Base-by-base conservation (phyloP, 441 rosid genomes). In the Macaranga tanarius region DNA sequence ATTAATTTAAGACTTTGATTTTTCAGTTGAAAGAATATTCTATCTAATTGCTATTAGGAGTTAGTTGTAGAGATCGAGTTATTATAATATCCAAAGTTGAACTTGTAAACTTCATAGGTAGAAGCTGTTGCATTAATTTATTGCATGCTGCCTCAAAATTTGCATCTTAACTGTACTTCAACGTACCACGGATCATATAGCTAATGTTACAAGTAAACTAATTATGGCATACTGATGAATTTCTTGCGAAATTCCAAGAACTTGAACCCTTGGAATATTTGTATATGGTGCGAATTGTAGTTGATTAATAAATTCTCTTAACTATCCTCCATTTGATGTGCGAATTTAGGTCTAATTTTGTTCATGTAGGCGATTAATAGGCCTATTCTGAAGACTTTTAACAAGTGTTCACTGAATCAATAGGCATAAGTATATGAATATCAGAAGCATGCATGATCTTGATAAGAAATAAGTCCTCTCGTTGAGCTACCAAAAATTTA, bases 181-280 rank as follows among this genome's bases (percentile, higher is more conserved):
- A 75, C 65, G 81, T 83, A 81, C 83, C 67, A 70, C 71, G 75
- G 81, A 71, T 62, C 71, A 22, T 56, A 48, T 47, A 12, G 61
- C 60, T 72, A 55, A 57, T 34, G 13, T 20, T 4, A 25, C 59
- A 65, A 25, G 67, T 19, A 55, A 70, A 22, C 56, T 17, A 31
- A 31, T 31, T 7, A 47, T 48, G 38, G 25, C 70, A 15, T 0
- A 8, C 1, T 28, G 28, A 10, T 65, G 68, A 63, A 61, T 42
- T 64, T 68, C 52, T 54, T 75, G 56, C 76, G 19, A n/a, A 56
- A 40, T 80, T 65, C 73, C 28, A 25, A 10, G 79, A 78, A 80
- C 26, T 62, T 60, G 7, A 70, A 63, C 11, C 12, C n/a, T 40
- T 55, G 34, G 62, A 48, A 71, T 69, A 62, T 66, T 47, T 28